Base-by-base conservation (phyloP, 176 grass and related monocot genomes). In the Pontederia crassipes region DNA sequence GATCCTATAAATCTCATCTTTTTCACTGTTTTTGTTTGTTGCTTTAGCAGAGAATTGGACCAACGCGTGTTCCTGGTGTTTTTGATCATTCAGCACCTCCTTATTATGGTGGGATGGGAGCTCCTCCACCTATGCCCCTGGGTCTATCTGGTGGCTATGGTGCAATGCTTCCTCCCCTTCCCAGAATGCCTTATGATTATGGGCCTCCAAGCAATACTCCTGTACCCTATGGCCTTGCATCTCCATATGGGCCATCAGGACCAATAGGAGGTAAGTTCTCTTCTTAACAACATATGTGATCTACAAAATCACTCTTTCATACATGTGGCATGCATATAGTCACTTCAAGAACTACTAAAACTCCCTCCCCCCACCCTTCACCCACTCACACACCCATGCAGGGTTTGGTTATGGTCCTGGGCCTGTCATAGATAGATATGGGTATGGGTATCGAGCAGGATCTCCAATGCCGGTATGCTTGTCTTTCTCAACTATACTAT, bases 391-490 rank as follows among this genome's bases (percentile, higher is more conserved):
- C 56, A 49, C 54, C 66, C 59, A 29, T n/a, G 14, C 68, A 85
- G 87, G 79, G 27, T 87, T 87, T 79, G 78, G 86, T 32, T 97
- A 85, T 79, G 87, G 87, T 11, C 87, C 70, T 68, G 71, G 86
- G 26, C 83, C 78, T 55, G 80, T 82, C 12, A 67, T 90, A 58
- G 78, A 65, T 15, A 70, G 79, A 76, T 97, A 88, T 71, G 71
- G 78, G 58, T 97, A 85, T 96, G 92, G 80, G 11, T 91, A 82
- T 82, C 75, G 83, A 77, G 29, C 29, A 35, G 87, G 92, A 82
- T 97, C 84, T 57, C 92, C 87, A 40, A 82, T 97, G 75, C 83
- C 78, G 70, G 87, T 91, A 76, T 73, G 81, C 73, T 29, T 81
- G 72, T 28, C 51, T 57, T 66, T 54, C 68, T 35, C 14, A 66